phyloP scores from a whole-genome alignment of 306 rosid genomes.

The Hippophae gyantsensis region DNA sequence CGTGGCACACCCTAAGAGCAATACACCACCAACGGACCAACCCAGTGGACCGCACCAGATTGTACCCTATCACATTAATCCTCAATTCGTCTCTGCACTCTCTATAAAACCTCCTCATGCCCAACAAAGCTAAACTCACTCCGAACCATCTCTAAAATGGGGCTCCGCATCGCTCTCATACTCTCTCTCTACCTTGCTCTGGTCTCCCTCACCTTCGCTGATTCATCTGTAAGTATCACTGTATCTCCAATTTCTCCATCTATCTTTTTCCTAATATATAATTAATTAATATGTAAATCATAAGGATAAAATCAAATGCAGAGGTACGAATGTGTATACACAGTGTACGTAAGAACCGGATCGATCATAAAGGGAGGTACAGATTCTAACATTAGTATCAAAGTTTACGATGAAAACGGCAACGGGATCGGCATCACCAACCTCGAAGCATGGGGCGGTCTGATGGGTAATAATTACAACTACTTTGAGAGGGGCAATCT shows the following conservation, averaged over 20 bases:
- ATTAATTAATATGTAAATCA: background rate
- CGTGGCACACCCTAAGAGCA: background rate
- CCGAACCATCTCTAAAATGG: constrained; percentile 21
- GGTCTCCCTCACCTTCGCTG: constrained; percentile 22
- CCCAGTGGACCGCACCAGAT: background rate
- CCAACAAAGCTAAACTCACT: constrained; percentile 6
- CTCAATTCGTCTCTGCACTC: background rate
- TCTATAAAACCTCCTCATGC: background rate
- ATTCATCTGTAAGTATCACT: constrained; percentile 23
- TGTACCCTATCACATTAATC: background rate
- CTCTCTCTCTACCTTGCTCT: constrained; percentile 22
- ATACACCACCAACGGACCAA: background rate
- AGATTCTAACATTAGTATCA: constrained; percentile 42
- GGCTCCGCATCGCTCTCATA: background rate
- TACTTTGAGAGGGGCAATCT: constrained; percentile 88
- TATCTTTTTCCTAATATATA: background rate
- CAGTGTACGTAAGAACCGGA: constrained; percentile 56
- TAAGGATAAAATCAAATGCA: constrained; percentile 14
- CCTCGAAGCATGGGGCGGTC: constrained; percentile 66
- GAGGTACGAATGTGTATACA: constrained; percentile 64
- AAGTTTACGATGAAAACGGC: constrained; percentile 44
- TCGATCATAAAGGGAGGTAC: constrained; percentile 71
- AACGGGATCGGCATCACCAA: constrained; percentile 40
- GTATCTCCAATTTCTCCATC: background rate
- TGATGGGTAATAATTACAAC: constrained; percentile 50